A percentile compares a stretch with the other conserved stretches of the same genome.
Conservation (phyloP, 202 grass and related monocot species). For the Zizania palustris region DNA sequence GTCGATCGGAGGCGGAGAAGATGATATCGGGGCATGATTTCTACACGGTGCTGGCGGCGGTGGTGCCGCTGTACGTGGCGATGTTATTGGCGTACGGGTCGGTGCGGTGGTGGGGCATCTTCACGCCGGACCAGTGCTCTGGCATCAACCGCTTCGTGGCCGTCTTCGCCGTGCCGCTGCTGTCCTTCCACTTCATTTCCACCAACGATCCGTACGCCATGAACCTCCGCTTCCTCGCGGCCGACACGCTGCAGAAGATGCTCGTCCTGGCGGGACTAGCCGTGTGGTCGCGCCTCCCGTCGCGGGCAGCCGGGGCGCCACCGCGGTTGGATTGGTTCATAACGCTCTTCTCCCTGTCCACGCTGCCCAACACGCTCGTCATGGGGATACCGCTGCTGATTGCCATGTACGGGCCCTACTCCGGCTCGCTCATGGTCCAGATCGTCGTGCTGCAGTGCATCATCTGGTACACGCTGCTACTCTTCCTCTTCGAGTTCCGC, state of each 20-base stretch:
- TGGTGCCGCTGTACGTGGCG: conserved; percentile 91
- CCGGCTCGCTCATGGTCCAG: conserved; percentile 90
- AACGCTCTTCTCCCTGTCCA: conserved; percentile 85
- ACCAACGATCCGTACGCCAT: conserved; percentile 87
- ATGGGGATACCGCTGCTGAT: conserved; percentile 96
- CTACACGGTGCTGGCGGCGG: conserved; percentile 77
- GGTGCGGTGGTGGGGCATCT: conserved; percentile 93
- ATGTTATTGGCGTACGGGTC: conserved; percentile 94
- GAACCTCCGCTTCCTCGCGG: conserved; percentile 89
- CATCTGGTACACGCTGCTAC: conserved; percentile 98
- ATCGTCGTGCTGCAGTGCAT: conserved; percentile 94
- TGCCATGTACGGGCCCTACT: conserved; percentile 87
- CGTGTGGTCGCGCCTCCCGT: conserved; percentile 54
- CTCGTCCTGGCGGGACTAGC: conserved; percentile 68
- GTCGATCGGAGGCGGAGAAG: background rate
- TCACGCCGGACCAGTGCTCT: conserved; percentile 94
- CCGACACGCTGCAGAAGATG: conserved; percentile 95
- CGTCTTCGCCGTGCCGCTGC: conserved; percentile 89
- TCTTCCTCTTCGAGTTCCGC: conserved; percentile 92
- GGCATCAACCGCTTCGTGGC: conserved; percentile 98
- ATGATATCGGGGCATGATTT: conserved; percentile 84
- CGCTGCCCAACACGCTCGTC: conserved; percentile 94
- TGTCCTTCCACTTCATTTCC: conserved; percentile 99
- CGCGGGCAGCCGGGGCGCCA: conserved; percentile 4
- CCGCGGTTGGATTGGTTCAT: conserved; percentile 80